Conservation (phyloP, 2,329 filamentous ascomycete species). For the Xylaria sp. region DNA sequence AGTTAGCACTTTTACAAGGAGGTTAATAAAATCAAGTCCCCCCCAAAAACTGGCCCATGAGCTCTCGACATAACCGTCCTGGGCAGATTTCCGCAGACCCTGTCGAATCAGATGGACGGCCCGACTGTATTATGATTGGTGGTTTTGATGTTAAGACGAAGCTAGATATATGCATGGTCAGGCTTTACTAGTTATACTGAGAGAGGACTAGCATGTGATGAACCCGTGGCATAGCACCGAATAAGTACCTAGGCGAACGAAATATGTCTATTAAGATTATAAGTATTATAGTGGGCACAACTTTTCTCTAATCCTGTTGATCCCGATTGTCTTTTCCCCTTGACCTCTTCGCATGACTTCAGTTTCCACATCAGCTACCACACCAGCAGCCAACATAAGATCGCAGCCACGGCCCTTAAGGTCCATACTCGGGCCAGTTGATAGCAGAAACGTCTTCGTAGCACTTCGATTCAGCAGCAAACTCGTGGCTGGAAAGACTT, state of each 20-base stretch:
- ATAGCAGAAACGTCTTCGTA: constrained; percentile 54
- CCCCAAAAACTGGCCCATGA: no score
- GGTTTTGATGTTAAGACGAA: no score
- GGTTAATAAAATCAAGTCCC: no score
- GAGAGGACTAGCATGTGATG: not conserved
- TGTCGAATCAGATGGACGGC: no score
- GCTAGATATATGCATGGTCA: no score
- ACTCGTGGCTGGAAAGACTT: constrained; percentile 53
- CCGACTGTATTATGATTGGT: no score
- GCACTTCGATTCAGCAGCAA: constrained; percentile 52
- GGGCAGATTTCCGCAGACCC: no score
- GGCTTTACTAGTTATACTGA: no score
- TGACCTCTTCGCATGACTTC: not conserved
- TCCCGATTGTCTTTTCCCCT: not conserved
- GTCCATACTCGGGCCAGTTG: constrained; percentile 51
- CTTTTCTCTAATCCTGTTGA: constrained; percentile 7
- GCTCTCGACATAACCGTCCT: no score
- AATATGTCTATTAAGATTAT: constrained; percentile 23
- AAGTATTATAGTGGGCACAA: constrained; percentile 11
- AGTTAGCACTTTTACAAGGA: no score
- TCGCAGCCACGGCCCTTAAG: constrained; percentile 7
- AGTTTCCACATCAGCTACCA: not conserved
- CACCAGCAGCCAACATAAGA: not conserved
- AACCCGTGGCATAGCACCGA: not conserved
- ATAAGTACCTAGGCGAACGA: not conserved